Base-by-base conservation (phyloP, 2,329 filamentous ascomycete species). In the Ilyonectria mors-panacis region DNA sequence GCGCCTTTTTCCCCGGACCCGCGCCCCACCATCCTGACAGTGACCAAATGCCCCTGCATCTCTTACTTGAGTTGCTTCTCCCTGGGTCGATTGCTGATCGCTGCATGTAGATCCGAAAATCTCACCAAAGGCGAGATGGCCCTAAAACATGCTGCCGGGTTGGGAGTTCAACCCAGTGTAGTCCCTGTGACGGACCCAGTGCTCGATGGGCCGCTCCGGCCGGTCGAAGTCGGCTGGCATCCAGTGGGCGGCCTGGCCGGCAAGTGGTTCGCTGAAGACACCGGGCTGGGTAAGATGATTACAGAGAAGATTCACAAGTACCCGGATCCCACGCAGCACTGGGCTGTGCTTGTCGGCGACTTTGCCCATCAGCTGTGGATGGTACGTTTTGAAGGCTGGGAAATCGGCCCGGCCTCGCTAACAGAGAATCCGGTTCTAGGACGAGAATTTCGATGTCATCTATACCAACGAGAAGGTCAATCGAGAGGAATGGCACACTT, bases 361-460 rank as follows among this genome's bases (percentile, higher is more conserved):
- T 89, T 81, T 72, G 83, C 82, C 1, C 87, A 89, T 73, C 82
- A 89, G 74, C 77, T 89, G n/a, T 89, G 87, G 87, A 89, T 89
- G 87, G 85, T 85, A 69, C 70, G 80, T 75, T 42, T 8, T 44
- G 23, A 48, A 2, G 4, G 13, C 6, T 26, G 4, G 4, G 10
- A 0, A 6, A 1, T 6, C 5, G 6, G 6, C 15, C 39, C 30
- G 8, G 3, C 3, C 2, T 28, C 1, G 6, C 26, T 59, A 3
- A 59, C 42, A 17, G 1, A 35, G 12, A 13, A 12, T 35, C 0
- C 10, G 0, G 2, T 9, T n/a, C 15, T 54, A 84, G 82, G 86
- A 89, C 47, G 87, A 89, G 73, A 79, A 85, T 12, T 83, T 89
- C 12, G 80, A 88, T 70, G 82, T 89, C 26, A 88, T 89, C 54